These are phyloP conservation scores for Leccinum obscurum DNA, from an alignment of 768 basidiomycete species.

Conservation along the genomic window DNA sequence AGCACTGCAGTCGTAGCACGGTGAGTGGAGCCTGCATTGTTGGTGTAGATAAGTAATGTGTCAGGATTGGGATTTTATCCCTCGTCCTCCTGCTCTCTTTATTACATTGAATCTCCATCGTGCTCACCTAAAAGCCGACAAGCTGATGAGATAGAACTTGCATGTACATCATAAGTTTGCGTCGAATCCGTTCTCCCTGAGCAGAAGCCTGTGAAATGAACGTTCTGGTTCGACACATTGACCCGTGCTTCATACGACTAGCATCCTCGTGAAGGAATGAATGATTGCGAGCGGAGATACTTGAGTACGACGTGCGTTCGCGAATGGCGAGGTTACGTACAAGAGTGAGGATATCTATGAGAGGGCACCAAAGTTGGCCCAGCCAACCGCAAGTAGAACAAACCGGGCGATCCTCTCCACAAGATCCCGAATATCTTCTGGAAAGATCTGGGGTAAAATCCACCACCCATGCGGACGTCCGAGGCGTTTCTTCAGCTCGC, in stretches of 20 bases:
- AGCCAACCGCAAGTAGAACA: background rate
- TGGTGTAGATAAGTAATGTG: background rate
- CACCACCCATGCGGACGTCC: conserved; percentile 25
- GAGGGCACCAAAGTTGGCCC: background rate
- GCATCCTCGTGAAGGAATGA: background rate
- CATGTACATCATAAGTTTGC: background rate
- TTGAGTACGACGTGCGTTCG: background rate
- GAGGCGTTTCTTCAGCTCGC: conserved; percentile 11
- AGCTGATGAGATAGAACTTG: no score
- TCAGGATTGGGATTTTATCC: background rate
- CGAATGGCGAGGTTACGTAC: background rate
- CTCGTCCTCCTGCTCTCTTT: background rate
- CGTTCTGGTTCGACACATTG: background rate
- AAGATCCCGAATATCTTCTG: conserved; percentile 11
- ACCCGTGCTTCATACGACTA: background rate
- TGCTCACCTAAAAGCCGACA: background rate
- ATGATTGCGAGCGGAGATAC: background rate
- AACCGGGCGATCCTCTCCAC: conserved; percentile 14
- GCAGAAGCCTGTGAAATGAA: background rate
- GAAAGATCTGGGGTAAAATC: conserved; percentile 16
- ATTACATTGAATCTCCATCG: background rate
- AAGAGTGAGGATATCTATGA: conserved; percentile 10
- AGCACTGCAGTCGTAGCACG: background rate
- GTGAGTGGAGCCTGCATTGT: conserved; percentile 2
- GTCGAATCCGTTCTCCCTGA: background rate